Percentiles rank a stretch among this genome's conserved stretches.
Evolutionary conservation across 129 eudicot genomes (phyloP).

Genomic region (Mikania micrantha): DNA sequence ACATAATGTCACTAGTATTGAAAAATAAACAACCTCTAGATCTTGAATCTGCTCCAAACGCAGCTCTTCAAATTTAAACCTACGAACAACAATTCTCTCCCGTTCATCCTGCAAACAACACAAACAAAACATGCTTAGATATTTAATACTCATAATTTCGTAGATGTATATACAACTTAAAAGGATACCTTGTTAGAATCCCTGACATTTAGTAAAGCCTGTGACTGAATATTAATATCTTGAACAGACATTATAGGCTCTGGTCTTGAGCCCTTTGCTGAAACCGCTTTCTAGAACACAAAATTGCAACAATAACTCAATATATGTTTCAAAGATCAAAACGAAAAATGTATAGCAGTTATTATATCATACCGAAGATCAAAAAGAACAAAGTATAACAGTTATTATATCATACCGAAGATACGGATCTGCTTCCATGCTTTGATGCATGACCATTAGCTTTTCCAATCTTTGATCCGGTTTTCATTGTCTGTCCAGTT

Average conservation of each 20-base stretch:
- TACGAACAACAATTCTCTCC: slow-evolving; percentile 87
- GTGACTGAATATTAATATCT: slow-evolving; percentile 78
- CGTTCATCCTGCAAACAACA: slow-evolving; percentile 75
- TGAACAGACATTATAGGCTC: slow-evolving; percentile 82
- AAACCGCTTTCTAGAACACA: slow-evolving; percentile 46
- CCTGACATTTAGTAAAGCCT: slow-evolving; percentile 72
- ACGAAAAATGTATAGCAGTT: not conserved
- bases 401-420: slow-evolving; percentile 45
- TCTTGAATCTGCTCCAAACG: slow-evolving; percentile 97
- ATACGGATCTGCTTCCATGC: slow-evolving; percentile 59
- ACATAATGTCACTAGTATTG: not conserved
- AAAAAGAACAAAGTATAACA: not conserved
- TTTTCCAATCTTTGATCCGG: slow-evolving; percentile 52
- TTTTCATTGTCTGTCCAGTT: slow-evolving; percentile 40
- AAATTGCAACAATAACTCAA: slow-evolving; percentile 5
- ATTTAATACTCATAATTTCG: not conserved
- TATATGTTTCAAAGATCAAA: not conserved
- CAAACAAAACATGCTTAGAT: not conserved
- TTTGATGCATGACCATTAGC: slow-evolving; percentile 55
- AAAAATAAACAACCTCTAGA: slow-evolving; percentile 63
- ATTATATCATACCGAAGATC: slow-evolving; percentile 51
- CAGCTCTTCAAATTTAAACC: slow-evolving; percentile 90
- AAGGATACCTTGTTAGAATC: slow-evolving; percentile 83
- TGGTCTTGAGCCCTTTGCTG: slow-evolving; percentile 65
- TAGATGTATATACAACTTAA: not conserved